Base-by-base conservation (phyloP, 1,284 basidiomycete genomes). In the Ceraceosorus guamensis region DNA sequence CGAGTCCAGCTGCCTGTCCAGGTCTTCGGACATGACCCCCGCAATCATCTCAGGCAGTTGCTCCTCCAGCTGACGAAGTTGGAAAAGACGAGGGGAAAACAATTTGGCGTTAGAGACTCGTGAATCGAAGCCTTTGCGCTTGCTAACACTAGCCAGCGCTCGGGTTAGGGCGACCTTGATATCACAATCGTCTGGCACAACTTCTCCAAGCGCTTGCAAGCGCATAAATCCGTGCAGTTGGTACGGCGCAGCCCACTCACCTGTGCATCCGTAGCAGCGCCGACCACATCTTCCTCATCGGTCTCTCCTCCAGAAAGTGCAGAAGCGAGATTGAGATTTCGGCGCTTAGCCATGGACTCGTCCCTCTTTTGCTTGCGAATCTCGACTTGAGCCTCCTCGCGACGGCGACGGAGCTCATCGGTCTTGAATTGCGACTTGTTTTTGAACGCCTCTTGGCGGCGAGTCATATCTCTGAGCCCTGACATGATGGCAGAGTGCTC, bases 1-100 rank as follows among this genome's bases (percentile, higher is more conserved):
- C 69, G 91, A 87, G 77, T 96, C 91, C 61, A 96, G 82, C 79
- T 97, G 92, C 68, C 85, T 85, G 64, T 97, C 90, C 47, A 86
- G 81, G 77, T 92, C 87, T 64, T 91, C 87, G 53, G 89, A 91
- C 79, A 95, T 93, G 48, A 97, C 91, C 59, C 87, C 91, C 60
- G 82, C 79, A 62, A 99, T 86, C 91, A 99, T 95, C 68, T 71
- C 66, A 4, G 82, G 81, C 14, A 83, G 79, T 56, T 91, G 88
- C 55, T 89, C 86, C 37, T 87, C 86, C 67, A 89, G 83, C 87
- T 91, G 70, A 32, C n/a, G n/a, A n/a, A n/a, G n/a, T n/a, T n/a
- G n/a, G n/a, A n/a, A n/a, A n/a, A n/a, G 45, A 5, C 30, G 35
- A 55, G 18, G 14, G 14, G 13, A 54, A n/a, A 13, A 55, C 11